Evolutionary conservation across 1,284 basidiomycete genomes (phyloP).

Genomic region (Polyporus tsugae): DNA sequence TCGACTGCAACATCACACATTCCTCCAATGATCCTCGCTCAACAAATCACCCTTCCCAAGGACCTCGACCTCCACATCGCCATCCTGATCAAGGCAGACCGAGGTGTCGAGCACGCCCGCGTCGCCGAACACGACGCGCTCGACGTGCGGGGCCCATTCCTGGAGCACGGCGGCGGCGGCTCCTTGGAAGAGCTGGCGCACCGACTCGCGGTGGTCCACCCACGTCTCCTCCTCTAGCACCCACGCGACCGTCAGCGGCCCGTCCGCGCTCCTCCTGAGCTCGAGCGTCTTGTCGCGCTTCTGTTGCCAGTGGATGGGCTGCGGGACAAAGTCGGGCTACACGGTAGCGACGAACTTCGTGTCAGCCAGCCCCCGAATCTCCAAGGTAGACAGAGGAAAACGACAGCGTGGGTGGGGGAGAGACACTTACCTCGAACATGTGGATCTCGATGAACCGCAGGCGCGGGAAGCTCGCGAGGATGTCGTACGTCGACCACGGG

Average conservation of each 20-base stretch:
- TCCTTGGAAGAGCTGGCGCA: conserved; percentile 20
- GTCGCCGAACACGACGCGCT: conserved; percentile 20
- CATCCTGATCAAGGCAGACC: conserved; percentile 1
- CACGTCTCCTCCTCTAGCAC: conserved; percentile 23
- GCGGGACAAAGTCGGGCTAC: conserved; percentile 19
- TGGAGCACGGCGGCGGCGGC: conserved; percentile 17
- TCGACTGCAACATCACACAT: background rate
- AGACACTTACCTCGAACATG: conserved; percentile 19
- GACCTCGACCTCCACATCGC: background rate
- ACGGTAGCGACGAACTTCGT: background rate
- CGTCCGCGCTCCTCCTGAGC: background rate
- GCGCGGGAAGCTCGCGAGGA: conserved; percentile 21
- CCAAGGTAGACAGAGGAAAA: background rate
- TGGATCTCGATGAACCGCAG: conserved; percentile 17
- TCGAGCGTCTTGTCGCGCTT: conserved; percentile 12
- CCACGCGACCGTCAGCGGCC: conserved; percentile 19
- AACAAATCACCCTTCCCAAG: background rate
- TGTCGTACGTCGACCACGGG: conserved; percentile 17
- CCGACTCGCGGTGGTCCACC: conserved; percentile 20
- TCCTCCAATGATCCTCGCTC: conserved; percentile 21
- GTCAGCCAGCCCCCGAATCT: background rate
- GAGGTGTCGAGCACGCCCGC: conserved; percentile 13
- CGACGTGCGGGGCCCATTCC: conserved; percentile 16
- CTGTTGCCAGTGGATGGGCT: conserved; percentile 23
- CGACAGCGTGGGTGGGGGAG: background rate